phyloP scores from a whole-genome alignment of 352 stramenopile species.

The Phytophthora multivora region DNA sequence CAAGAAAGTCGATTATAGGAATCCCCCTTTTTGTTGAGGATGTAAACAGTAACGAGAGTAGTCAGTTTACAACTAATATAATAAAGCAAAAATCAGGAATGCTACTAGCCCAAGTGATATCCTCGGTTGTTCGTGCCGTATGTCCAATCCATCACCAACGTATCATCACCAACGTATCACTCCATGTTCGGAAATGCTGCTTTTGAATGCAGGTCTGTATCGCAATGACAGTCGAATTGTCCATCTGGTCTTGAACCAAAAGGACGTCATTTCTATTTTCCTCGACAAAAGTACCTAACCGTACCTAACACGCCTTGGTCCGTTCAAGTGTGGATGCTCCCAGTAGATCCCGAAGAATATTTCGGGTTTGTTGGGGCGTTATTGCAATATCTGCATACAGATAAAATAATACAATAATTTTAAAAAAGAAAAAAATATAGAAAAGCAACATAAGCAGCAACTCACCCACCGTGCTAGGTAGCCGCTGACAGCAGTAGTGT shows the following conservation, averaged over 20 bases:
- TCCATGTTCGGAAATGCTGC: neutral
- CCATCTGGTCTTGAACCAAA: too few species aligned
- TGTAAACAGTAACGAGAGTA: neutral
- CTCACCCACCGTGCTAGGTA: slow-evolving; percentile 8
- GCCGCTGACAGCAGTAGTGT: slow-evolving; percentile 1
- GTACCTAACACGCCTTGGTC: neutral
- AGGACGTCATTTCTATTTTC: too few species aligned
- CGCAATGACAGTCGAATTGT: too few species aligned
- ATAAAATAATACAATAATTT: neutral
- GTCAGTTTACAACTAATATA: too few species aligned
- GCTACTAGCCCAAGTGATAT: slow-evolving; percentile 12
- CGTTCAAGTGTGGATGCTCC: neutral
- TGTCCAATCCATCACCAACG: neutral
- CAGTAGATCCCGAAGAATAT: slow-evolving; percentile 7
- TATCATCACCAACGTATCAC: neutral
- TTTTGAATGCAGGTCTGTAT: too few species aligned
- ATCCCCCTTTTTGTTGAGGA: slow-evolving; percentile 19
- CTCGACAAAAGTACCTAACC: too few species aligned
- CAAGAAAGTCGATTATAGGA: slow-evolving; percentile 27
- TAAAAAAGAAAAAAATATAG: neutral
- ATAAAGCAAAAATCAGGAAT: neutral
- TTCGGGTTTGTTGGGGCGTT: slow-evolving; percentile 11
- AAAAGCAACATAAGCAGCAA: neutral
- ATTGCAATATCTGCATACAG: slow-evolving; percentile 7
- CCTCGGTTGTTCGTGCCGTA: neutral